phyloP scores from a whole-genome alignment of 2,329 filamentous ascomycete species.

The Fusarium falciforme region DNA sequence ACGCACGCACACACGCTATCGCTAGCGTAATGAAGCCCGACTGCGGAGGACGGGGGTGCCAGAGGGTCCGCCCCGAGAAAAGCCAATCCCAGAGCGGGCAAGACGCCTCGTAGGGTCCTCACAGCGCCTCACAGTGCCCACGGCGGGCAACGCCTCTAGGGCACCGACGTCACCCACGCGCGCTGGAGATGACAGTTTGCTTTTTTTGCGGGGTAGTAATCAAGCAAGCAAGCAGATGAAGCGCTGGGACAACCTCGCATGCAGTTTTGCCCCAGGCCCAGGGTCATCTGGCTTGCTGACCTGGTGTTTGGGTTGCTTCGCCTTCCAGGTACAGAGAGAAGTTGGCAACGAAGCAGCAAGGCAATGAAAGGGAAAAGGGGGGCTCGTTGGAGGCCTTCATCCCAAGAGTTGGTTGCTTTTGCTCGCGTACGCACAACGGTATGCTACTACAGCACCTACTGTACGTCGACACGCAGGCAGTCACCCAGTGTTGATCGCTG shows the following conservation, averaged over 20 bases:
- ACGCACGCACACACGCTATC: constrained; percentile 6
- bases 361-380: constrained; percentile 4
- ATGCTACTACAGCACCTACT: neutral
- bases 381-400: neutral
- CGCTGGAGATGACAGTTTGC: constrained; percentile 14
- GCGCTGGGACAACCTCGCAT: constrained; percentile 14
- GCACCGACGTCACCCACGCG: constrained; percentile 38
- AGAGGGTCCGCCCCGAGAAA: constrained; percentile 21
- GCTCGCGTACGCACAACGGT: neutral
- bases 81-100: constrained; percentile 26
- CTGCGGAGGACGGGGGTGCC: constrained; percentile 31
- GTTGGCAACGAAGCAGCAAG: constrained; percentile 8
- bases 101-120: constrained; percentile 18
- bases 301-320: constrained; percentile 5
- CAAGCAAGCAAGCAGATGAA: constrained; percentile 2
- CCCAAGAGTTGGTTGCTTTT: neutral
- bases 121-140: constrained; percentile 11
- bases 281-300: constrained; percentile 1
- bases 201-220: constrained; percentile 38
- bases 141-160: constrained; percentile 11
- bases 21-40: constrained; percentile 16
- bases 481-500: constrained; percentile 12
- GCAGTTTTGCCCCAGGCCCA: constrained; percentile 9
- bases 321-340: constrained; percentile 19
- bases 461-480: neutral